phyloP scores from a whole-genome alignment of 2,329 filamentous ascomycete species.

The Stagonosporopsis tanaceti region DNA sequence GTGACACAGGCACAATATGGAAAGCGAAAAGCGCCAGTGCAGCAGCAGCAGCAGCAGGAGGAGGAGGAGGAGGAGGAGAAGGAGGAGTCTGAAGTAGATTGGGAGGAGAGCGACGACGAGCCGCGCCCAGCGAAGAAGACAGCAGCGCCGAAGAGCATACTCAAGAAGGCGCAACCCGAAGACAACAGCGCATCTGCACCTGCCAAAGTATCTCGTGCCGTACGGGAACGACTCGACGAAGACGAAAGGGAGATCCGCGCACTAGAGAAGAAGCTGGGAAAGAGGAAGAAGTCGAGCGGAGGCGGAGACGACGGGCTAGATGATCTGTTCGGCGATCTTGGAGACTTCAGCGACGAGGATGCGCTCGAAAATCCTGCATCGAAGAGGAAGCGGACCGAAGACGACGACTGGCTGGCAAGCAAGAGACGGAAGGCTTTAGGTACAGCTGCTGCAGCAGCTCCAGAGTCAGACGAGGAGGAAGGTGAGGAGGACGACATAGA shows the following conservation, averaged over 20 bases:
- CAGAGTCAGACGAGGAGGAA: slow-evolving; percentile 35
- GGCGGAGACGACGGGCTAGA: slow-evolving; percentile 81
- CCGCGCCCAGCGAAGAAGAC: slow-evolving; percentile 30
- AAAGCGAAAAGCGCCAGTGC: slow-evolving; percentile 23
- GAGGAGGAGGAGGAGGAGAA: slow-evolving; percentile 26
- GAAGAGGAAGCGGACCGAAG: slow-evolving; percentile 67
- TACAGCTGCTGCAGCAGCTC: slow-evolving; percentile 18
- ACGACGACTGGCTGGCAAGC: slow-evolving; percentile 65
- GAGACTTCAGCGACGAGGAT: slow-evolving; percentile 55
- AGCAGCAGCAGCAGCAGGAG: slow-evolving; percentile 28
- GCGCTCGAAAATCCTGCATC: slow-evolving; percentile 54
- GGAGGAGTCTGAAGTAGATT: slow-evolving; percentile 37
- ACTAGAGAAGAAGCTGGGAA: slow-evolving; percentile 85
- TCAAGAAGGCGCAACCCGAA: slow-evolving; percentile 28
- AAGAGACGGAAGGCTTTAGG: slow-evolving; percentile 63
- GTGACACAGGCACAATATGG: slow-evolving; percentile 29
- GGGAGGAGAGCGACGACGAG: slow-evolving; percentile 47
- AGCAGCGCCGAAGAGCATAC: slow-evolving; percentile 42
- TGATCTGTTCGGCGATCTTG: slow-evolving; percentile 75
- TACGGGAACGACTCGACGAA: slow-evolving; percentile 70
- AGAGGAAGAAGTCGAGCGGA: slow-evolving; percentile 71
- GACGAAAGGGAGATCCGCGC: slow-evolving; percentile 90
- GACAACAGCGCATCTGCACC: slow-evolving; percentile 28
- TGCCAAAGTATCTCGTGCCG: slow-evolving; percentile 46
- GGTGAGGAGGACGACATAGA: slow-evolving; percentile 29